phyloP scores from a whole-genome alignment of 169 alveolate species.

The Condylostoma magnum region DNA sequence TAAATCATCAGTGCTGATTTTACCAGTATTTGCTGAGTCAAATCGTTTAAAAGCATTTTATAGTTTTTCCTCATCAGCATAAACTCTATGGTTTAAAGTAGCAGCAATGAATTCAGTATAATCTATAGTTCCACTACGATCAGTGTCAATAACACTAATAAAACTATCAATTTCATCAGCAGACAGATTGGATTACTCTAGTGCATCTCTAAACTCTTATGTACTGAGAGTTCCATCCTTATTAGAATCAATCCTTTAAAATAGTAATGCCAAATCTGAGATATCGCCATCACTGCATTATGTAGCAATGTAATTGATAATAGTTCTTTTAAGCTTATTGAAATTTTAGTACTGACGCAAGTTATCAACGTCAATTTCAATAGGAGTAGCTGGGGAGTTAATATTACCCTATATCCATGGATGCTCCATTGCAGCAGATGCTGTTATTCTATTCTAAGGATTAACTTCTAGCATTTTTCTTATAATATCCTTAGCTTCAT shows the following conservation, averaged over 20 bases:
- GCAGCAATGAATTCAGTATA: slow-evolving; percentile 27
- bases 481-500: slow-evolving; percentile 86
- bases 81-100: not conserved
- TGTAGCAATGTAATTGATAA: not conserved
- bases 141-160: not conserved
- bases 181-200: not conserved
- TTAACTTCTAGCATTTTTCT: slow-evolving; percentile 72
- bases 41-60: slow-evolving; percentile 21
- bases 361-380: not conserved
- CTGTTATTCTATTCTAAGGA: slow-evolving; percentile 83
- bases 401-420: slow-evolving; percentile 77
- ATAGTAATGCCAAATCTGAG: not conserved
- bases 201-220: not conserved
- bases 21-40: slow-evolving; percentile 5
- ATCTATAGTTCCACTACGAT: slow-evolving; percentile 25
- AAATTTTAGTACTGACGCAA: not conserved
- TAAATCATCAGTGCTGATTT: slow-evolving; percentile 33
- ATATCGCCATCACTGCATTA: not conserved
- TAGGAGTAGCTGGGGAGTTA: not conserved
- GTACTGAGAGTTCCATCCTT: not conserved
- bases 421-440: slow-evolving; percentile 80
- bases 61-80: not conserved
- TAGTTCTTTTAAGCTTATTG: not conserved
- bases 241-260: not conserved
- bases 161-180: not conserved